Conservation (phyloP, 2,329 filamentous ascomycete species). For the Microdochium nivale region DNA sequence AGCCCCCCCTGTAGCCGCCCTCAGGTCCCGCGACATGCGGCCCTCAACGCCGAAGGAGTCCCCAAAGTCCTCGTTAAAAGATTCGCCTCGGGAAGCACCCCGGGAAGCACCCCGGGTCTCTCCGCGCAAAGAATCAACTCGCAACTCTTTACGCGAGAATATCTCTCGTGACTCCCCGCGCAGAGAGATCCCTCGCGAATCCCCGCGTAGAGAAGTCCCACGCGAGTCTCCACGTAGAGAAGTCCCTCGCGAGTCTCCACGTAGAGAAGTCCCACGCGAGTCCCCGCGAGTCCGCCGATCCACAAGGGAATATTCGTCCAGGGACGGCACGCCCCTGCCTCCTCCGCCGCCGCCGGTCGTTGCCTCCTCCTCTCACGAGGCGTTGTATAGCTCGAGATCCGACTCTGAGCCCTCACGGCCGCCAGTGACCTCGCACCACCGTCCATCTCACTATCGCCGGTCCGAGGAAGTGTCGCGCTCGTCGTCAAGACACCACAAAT, state of each 20-base stretch:
- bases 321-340: neutral
- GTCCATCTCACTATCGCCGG: neutral
- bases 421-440: neutral
- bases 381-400: neutral
- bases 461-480: neutral
- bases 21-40: neutral
- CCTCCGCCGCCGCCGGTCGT: neutral
- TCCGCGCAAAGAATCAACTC: conserved; percentile 11
- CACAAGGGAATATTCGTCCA: neutral
- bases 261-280: conserved; percentile 1
- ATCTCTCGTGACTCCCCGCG: conserved; percentile 7
- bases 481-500: conserved; percentile 5
- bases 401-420: neutral
- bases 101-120: neutral
- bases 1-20: neutral
- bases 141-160: no score
- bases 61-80: conserved; percentile 8
- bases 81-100: neutral
- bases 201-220: conserved; percentile 1
- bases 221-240: conserved; percentile 7
- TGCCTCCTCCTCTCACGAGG: neutral
- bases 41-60: conserved; percentile 9
- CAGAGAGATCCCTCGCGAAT: conserved; percentile 14
- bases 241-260: conserved; percentile 10
- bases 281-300: conserved; percentile 1